Evolutionary conservation across 1,284 basidiomycete genomes (phyloP).

Genomic region (Ceratobasidium sp.): DNA sequence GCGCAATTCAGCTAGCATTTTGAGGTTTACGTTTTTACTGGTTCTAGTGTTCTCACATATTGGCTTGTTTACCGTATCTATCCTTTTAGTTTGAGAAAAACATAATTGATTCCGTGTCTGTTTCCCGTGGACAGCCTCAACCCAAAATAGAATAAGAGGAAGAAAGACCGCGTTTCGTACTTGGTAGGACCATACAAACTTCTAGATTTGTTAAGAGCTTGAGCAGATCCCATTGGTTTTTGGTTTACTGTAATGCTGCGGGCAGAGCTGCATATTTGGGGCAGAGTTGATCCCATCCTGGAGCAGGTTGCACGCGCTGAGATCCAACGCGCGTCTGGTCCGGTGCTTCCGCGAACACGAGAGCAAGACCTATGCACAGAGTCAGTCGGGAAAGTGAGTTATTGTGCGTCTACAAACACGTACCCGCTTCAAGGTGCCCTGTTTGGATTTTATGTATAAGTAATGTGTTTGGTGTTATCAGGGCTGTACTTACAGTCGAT

Average conservation of each 20-base stretch:
- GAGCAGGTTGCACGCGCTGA: slow-evolving; percentile 19
- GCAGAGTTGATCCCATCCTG: slow-evolving; percentile 40
- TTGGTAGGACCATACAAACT: too few species aligned
- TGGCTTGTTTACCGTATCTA: neutral
- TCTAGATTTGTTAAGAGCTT: too few species aligned
- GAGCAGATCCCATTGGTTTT: too few species aligned
- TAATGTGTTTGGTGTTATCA: too few species aligned
- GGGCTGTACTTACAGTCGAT: slow-evolving; percentile 31
- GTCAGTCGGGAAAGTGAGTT: too few species aligned
- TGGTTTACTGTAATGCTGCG: slow-evolving; percentile 32
- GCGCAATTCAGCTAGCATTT: slow-evolving; percentile 25
- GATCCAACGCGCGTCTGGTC: slow-evolving; percentile 60
- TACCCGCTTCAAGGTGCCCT: slow-evolving; percentile 43
- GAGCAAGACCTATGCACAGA: too few species aligned
- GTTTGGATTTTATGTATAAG: too few species aligned
- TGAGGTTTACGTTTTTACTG: neutral
- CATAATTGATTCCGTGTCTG: slow-evolving; percentile 3
- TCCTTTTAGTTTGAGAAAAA: slow-evolving; percentile 5
- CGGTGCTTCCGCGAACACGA: slow-evolving; percentile 82
- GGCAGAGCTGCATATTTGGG: slow-evolving; percentile 29
- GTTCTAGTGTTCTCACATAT: neutral
- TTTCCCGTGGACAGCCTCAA: too few species aligned
- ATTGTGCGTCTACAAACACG: too few species aligned
- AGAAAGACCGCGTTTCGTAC: too few species aligned
- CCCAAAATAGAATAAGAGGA: too few species aligned